phyloP scores from a whole-genome alignment of 2,329 filamentous ascomycete genomes.

The Capronia americana region DNA sequence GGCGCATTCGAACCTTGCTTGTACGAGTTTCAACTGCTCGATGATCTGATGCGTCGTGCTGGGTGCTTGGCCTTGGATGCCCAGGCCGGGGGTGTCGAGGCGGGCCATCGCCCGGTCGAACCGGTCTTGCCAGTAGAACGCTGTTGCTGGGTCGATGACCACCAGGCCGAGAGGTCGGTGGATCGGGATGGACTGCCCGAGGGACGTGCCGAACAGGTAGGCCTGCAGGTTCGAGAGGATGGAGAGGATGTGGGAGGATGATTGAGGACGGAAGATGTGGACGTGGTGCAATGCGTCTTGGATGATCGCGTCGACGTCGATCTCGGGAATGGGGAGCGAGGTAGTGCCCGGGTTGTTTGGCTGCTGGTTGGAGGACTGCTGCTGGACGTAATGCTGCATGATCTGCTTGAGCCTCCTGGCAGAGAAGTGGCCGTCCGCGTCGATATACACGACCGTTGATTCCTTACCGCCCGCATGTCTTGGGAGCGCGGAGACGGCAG shows the following conservation, averaged over 20 bases:
- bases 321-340: not conserved
- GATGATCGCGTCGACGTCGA: not conserved
- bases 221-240: constrained; percentile 55
- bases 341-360: not conserved
- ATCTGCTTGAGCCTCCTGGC: constrained; percentile 52
- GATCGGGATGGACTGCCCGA: constrained; percentile 47
- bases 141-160: constrained; percentile 61
- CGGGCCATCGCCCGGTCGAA: constrained; percentile 52
- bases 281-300: constrained; percentile 57
- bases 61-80: not conserved
- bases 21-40: constrained; percentile 44
- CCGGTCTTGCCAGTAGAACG: constrained; percentile 63
- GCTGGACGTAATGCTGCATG: constrained; percentile 43
- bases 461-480: constrained; percentile 51
- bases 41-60: constrained; percentile 31
- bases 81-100: constrained; percentile 46
- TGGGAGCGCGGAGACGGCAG: constrained; percentile 60
- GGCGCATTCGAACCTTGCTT: constrained; percentile 48
- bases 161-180: constrained; percentile 57
- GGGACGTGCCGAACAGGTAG: constrained; percentile 56
- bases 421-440: constrained; percentile 62
- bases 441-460: constrained; percentile 61
- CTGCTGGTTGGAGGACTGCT: constrained; percentile 1
- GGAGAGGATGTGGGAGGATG: constrained; percentile 57
- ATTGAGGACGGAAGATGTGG: constrained; percentile 64